Evolutionary conservation across 129 eudicot genomes (phyloP), one percentile per base, ranked within the genome.

Genomic region (Flaveria sonorensis): DNA sequence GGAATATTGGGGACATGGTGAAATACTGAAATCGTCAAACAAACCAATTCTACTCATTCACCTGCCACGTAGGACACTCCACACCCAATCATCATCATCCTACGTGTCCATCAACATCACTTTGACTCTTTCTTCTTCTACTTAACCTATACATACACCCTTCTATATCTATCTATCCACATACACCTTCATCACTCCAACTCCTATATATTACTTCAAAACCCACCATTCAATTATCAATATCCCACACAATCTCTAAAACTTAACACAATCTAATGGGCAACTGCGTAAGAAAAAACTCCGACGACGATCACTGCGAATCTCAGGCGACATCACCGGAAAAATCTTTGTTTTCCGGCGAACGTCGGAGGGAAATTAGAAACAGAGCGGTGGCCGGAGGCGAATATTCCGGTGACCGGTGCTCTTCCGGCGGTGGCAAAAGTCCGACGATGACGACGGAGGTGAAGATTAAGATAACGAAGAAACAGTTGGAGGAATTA

Each of bases 381-480:
- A 71, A 83, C 56, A 53, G 19, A 15, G 36, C 21, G 3, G 28
- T 52, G 42, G 57, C 24, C 40, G 61, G 78, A 76, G 78, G 70
- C 14, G 51, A n/a, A 73, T 48, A 72, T 42, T 80, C 79, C 43
- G 80, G 20, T 45, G 63, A 66, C 47, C 67, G 20, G 28, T 56
- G 46, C 59, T 26, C 61, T 43, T 45, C 70, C n/a, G 59, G 63
- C 14, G 75, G 10, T 47, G 36, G 62, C 8, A 73, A 74, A 32
- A 36, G 32, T 19, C 24, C 51, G 52, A 21, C 60, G 78, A 46
- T 51, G 78, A 45, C 50, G 50, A 70, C 67, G 42, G 86, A 82
- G 80, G 86, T 88, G 59, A 88, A 85, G 81, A 70, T 88, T 11
- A 88, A 83, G 83, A 86, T 88, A 45, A 77, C 88, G 40, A 85